These are phyloP conservation scores for Spathaspora arborariae DNA, from an alignment of 805 yeast species.

Conservation along the genomic window DNA sequence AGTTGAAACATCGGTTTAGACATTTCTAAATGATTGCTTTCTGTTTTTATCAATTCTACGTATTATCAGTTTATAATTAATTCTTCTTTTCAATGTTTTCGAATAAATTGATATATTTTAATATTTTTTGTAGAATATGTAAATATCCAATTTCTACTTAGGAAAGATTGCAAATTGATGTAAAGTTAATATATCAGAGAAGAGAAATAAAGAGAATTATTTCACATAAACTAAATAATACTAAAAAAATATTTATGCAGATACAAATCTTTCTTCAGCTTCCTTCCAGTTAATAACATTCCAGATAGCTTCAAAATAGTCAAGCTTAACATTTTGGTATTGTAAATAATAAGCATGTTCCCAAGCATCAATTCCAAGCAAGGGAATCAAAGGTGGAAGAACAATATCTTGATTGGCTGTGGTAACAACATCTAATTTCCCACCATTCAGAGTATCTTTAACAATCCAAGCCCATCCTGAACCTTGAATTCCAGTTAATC, in stretches of 20 bases:
- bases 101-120: too few relatives aligned
- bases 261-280: conserved; percentile 64
- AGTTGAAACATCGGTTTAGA: conserved; percentile 7
- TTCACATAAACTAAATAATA: not conserved
- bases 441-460: conserved; percentile 66
- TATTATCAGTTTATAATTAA: too few relatives aligned
- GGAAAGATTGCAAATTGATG: too few relatives aligned
- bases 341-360: conserved; percentile 95
- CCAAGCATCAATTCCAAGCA: conserved; percentile 93
- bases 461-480: conserved; percentile 95
- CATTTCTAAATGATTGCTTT: not conserved
- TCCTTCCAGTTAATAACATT: conserved; percentile 91
- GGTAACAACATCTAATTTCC: conserved; percentile 74
- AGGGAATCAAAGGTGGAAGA: conserved; percentile 62
- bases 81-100: too few relatives aligned
- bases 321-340: conserved; percentile 86
- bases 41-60: too few relatives aligned
- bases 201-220: too few relatives aligned
- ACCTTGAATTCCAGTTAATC: conserved; percentile 84
- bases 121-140: too few relatives aligned
- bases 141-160: too few relatives aligned
- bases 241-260: not conserved
- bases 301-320: conserved; percentile 93
- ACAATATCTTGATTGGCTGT: conserved; percentile 87
- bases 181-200: too few relatives aligned